Percentiles rank a stretch among this genome's conserved stretches.
These are phyloP conservation scores for Debaryomycetaceae sp. DNA, from an alignment of 1,139 yeast genomes.

Conservation along the genomic window DNA sequence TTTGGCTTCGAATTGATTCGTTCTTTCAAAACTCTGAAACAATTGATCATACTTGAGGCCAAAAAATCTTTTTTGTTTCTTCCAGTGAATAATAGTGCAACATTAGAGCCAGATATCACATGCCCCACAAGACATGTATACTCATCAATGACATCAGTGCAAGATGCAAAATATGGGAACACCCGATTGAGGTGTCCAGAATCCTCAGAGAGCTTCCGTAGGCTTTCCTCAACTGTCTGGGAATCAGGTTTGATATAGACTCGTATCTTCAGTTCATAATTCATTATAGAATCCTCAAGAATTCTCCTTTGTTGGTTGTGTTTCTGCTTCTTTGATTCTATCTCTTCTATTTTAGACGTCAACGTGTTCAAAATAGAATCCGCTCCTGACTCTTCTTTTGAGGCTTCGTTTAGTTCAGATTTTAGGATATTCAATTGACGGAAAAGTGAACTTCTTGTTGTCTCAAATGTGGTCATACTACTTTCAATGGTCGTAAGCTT, in stretches of 20 bases:
- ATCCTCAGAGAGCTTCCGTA: not conserved
- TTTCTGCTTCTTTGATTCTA: conserved; percentile 14
- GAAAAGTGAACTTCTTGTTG: conserved; percentile 8
- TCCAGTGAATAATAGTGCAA: conserved; percentile 18
- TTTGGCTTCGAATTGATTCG: conserved; percentile 3
- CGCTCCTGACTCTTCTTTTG: conserved; percentile 9
- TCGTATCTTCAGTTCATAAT: conserved; percentile 35
- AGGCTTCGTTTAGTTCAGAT: conserved; percentile 5
- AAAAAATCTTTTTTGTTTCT: conserved; percentile 5
- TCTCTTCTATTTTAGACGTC: conserved; percentile 7
- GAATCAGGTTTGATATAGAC: conserved; percentile 21
- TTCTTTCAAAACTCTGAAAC: conserved; percentile 10
- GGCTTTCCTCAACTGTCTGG: not conserved
- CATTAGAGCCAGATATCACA: conserved; percentile 15
- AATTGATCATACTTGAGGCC: conserved; percentile 8
- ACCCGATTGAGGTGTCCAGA: not conserved
- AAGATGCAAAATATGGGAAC: conserved; percentile 1
- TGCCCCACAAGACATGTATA: conserved; percentile 16
- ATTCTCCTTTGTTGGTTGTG: conserved; percentile 32
- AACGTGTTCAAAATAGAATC: conserved; percentile 7
- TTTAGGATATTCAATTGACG: conserved; percentile 9
- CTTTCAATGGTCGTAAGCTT: conserved; percentile 7
- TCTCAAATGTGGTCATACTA: conserved; percentile 12
- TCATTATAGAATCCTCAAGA: conserved; percentile 53
- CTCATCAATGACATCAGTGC: conserved; percentile 17